These are phyloP conservation scores for Solanum clarkiae DNA, from an alignment of 257 asterid genomes.

Conservation along the genomic window DNA sequence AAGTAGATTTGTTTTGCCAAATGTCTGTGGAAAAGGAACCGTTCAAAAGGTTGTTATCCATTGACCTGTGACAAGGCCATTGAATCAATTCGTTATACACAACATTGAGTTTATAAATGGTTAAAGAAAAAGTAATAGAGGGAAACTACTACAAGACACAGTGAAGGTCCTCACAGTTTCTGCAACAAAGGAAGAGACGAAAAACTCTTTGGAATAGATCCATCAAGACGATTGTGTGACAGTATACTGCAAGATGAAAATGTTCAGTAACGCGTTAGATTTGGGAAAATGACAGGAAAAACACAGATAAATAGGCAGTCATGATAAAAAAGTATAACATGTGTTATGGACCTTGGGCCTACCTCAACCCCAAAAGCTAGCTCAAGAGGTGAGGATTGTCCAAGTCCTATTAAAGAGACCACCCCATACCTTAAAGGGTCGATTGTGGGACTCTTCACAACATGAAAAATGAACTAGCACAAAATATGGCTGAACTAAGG, in stretches of 20 bases:
- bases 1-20: slow-evolving; percentile 60
- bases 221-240: slow-evolving; percentile 60
- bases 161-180: slow-evolving; percentile 51
- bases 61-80: slow-evolving; percentile 40
- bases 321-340: background rate
- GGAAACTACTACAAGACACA: background rate
- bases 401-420: no score
- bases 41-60: slow-evolving; percentile 53
- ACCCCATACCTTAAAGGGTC: background rate
- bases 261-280: background rate
- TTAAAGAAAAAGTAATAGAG: background rate
- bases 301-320: background rate
- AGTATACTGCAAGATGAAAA: slow-evolving; percentile 43
- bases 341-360: background rate
- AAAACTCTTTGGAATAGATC: slow-evolving; percentile 67
- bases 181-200: slow-evolving; percentile 68
- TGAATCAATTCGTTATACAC: background rate
- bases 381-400: no score
- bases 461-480: background rate
- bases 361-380: background rate
- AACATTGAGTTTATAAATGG: background rate
- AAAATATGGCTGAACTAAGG: background rate
- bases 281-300: background rate
- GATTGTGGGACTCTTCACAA: background rate
- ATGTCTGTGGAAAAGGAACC: slow-evolving; percentile 77